Evolutionary conservation across 2,329 filamentous ascomycete species (phyloP), one percentile per base, ranked within the genome.

Genomic region (Ceratocystis lukuohia): DNA sequence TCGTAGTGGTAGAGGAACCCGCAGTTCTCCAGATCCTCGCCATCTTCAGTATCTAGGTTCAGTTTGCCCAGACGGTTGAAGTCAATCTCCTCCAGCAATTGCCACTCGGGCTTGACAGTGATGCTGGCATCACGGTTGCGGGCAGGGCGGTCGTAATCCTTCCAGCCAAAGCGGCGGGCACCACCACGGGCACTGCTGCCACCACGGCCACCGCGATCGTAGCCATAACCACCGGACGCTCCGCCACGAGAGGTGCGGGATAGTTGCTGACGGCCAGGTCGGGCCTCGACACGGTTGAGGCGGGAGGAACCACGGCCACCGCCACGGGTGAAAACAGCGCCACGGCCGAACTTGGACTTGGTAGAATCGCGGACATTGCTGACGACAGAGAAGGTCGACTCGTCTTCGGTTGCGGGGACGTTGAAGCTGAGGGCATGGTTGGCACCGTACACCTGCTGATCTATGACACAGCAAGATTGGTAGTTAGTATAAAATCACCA

Each of bases 1-100:
- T 99, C 94, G 78, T 99, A 99, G 84, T 94, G 91, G 85, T 97
- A 93, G 66, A 99, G 83, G 86, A 97, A 99, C 70, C 94, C 94
- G 76, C 96, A 97, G 77, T 85, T 87, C 71, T 96, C 93, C 69
- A 99, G 79, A 74, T 99, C 94, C 79, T 99, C 94, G 73, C 94
- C 94, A 64, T 96, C 91, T 71, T 93, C 90, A 17, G 91, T 87
- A 73, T 97, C 94, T 69, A 99, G 84, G 79, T 96, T 99, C 73
- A 99, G 84, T 84, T 99, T 99, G 71, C 85, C 83, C 71, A 99
- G 84, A 71, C 94, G 88, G 80, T 91, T 93, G 80, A 96, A 99
- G 77, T 99, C 94, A 76, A 99, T 96, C 82, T 99, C 94, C 80
- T 99, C 94, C 73, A 96, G 81, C 79, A 99, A 84, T 74, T 86